A percentile compares a stretch with the other conserved stretches of the same genome.
These are phyloP conservation scores for Gliomastix tumulicola DNA, from an alignment of 2,329 filamentous ascomycete species.

Conservation along the genomic window DNA sequence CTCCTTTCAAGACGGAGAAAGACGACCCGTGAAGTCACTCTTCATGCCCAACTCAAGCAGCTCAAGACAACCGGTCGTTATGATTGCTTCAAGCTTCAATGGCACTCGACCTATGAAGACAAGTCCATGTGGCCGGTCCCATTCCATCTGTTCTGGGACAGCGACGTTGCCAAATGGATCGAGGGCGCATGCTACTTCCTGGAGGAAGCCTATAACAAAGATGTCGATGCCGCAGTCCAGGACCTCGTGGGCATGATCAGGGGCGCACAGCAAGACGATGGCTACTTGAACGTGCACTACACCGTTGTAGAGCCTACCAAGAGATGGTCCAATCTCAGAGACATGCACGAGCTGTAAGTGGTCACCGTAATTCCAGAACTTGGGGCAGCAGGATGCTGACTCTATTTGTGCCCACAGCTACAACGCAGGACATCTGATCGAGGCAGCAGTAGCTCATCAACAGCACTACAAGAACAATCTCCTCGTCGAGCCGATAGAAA, in stretches of 20 bases:
- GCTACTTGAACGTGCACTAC: slow-evolving; percentile 58
- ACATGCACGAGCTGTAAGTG: slow-evolving; percentile 53
- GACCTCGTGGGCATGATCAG: slow-evolving; percentile 53
- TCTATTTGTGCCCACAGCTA: slow-evolving; percentile 28
- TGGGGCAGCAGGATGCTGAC: slow-evolving; percentile 1
- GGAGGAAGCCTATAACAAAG: slow-evolving; percentile 27
- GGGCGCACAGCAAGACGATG: slow-evolving; percentile 49
- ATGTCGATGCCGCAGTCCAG: slow-evolving; percentile 41
- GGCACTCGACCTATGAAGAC: slow-evolving; percentile 47
- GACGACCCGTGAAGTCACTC: slow-evolving; percentile 26
- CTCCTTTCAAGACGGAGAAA: slow-evolving; percentile 22
- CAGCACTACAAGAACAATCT: slow-evolving; percentile 41
- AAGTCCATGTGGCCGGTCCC: slow-evolving; percentile 46
- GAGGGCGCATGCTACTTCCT: slow-evolving; percentile 55
- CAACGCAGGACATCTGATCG: slow-evolving; percentile 55
- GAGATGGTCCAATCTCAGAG: slow-evolving; percentile 50
- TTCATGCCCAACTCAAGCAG: slow-evolving; percentile 43
- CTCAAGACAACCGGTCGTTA: slow-evolving; percentile 48
- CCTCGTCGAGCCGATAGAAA: slow-evolving; percentile 43
- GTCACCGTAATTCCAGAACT: neutral
- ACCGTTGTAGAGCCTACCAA: slow-evolving; percentile 49
- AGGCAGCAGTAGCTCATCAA: slow-evolving; percentile 51
- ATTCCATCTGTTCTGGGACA: slow-evolving; percentile 54
- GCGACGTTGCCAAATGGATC: slow-evolving; percentile 49
- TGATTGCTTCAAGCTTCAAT: slow-evolving; percentile 49